Conservation (phyloP, 192 early-diverging fungal genomes). For the Podila clonocystis region DNA sequence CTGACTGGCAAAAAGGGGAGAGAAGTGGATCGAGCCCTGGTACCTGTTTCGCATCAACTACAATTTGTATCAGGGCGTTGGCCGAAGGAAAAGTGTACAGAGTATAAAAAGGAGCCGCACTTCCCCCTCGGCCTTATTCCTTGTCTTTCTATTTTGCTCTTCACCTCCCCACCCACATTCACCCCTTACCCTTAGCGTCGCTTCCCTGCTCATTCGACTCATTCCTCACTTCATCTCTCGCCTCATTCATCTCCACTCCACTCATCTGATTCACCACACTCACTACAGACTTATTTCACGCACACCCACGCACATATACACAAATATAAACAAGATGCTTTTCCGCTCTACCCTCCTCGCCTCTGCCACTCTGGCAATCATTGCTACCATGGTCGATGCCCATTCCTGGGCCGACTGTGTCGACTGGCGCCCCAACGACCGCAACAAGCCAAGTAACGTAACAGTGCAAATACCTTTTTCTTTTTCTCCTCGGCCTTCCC, state of each 20-base stretch:
- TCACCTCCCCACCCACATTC: neutral
- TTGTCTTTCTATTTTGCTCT: neutral
- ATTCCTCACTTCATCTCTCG: neutral
- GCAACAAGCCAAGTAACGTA: slow-evolving; percentile 27
- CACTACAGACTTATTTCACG: neutral
- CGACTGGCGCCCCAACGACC: slow-evolving; percentile 44
- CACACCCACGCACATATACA: neutral
- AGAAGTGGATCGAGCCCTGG: no score
- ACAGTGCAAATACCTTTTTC: neutral
- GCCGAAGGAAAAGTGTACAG: no score
- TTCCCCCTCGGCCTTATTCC: neutral
- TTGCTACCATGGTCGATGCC: slow-evolving; percentile 29
- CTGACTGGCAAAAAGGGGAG: no score
- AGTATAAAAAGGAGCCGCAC: no score
- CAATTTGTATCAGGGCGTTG: no score
- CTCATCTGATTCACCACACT: neutral
- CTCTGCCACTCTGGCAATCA: slow-evolving; percentile 22
- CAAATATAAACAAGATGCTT: slow-evolving; percentile 4
- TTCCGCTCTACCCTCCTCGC: slow-evolving; percentile 28
- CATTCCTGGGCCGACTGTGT: slow-evolving; percentile 52
- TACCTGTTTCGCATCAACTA: no score
- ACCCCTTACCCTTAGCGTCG: neutral
- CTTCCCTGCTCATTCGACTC: neutral
- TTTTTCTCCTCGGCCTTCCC: neutral
- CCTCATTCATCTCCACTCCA: neutral